phyloP scores from a whole-genome alignment of 768 basidiomycete genomes.

The Phaeotremella skinneri region DNA sequence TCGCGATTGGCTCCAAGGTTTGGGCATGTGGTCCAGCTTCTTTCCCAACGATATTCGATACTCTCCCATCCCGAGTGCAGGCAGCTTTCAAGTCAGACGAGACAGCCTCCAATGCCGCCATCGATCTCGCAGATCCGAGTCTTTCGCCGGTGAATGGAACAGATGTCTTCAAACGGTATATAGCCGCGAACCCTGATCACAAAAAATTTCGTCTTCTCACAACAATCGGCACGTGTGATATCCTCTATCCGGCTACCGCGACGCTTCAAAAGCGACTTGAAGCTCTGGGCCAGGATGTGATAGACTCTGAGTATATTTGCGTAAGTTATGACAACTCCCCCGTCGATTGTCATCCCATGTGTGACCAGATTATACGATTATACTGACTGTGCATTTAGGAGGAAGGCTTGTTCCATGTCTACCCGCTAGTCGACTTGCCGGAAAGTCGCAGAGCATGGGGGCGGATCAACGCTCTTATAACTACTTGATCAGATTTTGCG shows the following conservation, averaged over 20 bases:
- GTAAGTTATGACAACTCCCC: constrained; percentile 23
- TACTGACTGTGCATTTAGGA: constrained; percentile 11
- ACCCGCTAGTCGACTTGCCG: constrained; percentile 11
- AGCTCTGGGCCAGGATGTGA: constrained; percentile 9
- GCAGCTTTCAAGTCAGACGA: no score
- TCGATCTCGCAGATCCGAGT: constrained; percentile 1
- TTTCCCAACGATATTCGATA: background rate
- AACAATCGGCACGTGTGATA: constrained; percentile 21
- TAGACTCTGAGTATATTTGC: constrained; percentile 13
- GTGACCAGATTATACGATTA: background rate
- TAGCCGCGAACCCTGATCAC: background rate
- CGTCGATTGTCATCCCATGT: no score
- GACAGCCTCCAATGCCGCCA: background rate
- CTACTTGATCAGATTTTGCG: background rate
- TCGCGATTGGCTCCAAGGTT: background rate
- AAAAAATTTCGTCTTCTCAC: constrained; percentile 7
- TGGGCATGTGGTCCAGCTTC: background rate
- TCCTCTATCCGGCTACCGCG: constrained; percentile 7
- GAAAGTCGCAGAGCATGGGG: constrained; percentile 9
- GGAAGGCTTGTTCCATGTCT: constrained; percentile 27
- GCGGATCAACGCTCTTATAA: constrained; percentile 1
- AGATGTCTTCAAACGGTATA: constrained; percentile 14
- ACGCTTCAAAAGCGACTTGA: constrained; percentile 12
- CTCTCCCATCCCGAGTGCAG: background rate
- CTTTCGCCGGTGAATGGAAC: constrained; percentile 17